A percentile compares a stretch with the other conserved stretches of the same genome.
These are phyloP conservation scores for Cyberlindnera sargentensis DNA, from an alignment of 805 yeast genomes.

Conservation along the genomic window DNA sequence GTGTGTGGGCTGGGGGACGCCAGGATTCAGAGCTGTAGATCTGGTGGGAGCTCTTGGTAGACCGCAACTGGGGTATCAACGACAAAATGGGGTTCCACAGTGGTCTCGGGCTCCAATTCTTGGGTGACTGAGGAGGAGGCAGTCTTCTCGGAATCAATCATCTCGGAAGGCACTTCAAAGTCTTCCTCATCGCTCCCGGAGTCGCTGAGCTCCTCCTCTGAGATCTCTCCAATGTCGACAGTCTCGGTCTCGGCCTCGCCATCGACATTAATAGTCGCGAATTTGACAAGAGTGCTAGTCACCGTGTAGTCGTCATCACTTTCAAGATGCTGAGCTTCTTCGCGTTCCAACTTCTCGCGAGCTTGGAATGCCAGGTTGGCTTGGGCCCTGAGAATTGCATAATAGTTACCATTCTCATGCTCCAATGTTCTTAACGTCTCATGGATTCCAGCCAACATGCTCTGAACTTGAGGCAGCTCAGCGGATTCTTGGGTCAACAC, in stretches of 20 bases:
- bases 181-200: constrained; percentile 9
- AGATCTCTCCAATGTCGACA: constrained; percentile 6
- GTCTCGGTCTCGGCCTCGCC: constrained; percentile 14
- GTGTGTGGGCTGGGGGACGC: too few relatives aligned
- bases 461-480: constrained; percentile 24
- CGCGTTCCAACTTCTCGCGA: constrained; percentile 40
- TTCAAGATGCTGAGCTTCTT: constrained; percentile 13
- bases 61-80: constrained; percentile 6
- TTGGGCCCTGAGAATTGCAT: constrained; percentile 48
- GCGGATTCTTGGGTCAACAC: constrained; percentile 32
- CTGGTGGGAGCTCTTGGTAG: too few relatives aligned
- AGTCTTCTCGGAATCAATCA: neutral
- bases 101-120: constrained; percentile 3
- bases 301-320: constrained; percentile 8
- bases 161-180: constrained; percentile 1
- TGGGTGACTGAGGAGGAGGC: neutral
- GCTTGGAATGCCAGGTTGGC: constrained; percentile 51
- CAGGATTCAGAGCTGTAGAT: too few relatives aligned
- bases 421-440: constrained; percentile 39
- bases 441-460: constrained; percentile 29
- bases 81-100: constrained; percentile 2
- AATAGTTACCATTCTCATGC: constrained; percentile 56
- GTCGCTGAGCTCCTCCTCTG: constrained; percentile 12
- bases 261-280: constrained; percentile 10
- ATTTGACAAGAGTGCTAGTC: constrained; percentile 13